These are phyloP conservation scores for Gossypium gossypioides DNA, from an alignment of 441 rosid species.

Conservation along the genomic window DNA sequence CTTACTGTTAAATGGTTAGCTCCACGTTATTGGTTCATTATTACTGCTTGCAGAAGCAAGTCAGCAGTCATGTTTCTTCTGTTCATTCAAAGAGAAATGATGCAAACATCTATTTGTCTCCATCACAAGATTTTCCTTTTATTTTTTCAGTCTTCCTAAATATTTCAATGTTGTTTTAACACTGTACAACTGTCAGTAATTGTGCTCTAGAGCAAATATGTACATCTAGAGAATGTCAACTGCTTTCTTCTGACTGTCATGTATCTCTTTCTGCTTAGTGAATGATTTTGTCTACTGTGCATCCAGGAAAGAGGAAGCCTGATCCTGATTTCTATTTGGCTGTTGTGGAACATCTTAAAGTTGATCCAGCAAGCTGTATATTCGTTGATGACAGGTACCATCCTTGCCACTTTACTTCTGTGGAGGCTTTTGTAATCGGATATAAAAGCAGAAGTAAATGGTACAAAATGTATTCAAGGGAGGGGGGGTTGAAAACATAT, in stretches of 20 bases:
- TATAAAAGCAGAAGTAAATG: neutral
- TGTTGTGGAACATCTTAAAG: slow-evolving; percentile 48
- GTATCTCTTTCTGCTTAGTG: neutral
- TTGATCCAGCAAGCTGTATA: slow-evolving; percentile 61
- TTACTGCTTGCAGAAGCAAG: neutral
- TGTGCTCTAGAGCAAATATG: neutral
- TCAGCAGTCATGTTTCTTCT: neutral
- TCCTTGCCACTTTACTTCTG: neutral
- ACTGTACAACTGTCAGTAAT: neutral
- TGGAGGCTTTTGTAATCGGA: neutral
- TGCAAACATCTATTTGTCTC: neutral
- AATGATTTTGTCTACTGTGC: neutral
- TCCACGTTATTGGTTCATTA: neutral
- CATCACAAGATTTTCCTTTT: neutral
- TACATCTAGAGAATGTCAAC: neutral
- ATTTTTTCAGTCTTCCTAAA: neutral
- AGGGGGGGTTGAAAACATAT: neutral
- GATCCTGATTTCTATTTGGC: slow-evolving; percentile 59
- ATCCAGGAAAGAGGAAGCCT: slow-evolving; percentile 84
- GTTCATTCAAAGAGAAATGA: neutral
- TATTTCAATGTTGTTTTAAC: neutral
- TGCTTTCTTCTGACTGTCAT: slow-evolving; percentile 1
- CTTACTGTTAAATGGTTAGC: neutral
- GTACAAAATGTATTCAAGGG: neutral
- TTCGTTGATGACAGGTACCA: slow-evolving; percentile 76